Evolutionary conservation across 139 green algal genomes (phyloP).

Genomic region (Chlamydomonas sphaeroides): DNA sequence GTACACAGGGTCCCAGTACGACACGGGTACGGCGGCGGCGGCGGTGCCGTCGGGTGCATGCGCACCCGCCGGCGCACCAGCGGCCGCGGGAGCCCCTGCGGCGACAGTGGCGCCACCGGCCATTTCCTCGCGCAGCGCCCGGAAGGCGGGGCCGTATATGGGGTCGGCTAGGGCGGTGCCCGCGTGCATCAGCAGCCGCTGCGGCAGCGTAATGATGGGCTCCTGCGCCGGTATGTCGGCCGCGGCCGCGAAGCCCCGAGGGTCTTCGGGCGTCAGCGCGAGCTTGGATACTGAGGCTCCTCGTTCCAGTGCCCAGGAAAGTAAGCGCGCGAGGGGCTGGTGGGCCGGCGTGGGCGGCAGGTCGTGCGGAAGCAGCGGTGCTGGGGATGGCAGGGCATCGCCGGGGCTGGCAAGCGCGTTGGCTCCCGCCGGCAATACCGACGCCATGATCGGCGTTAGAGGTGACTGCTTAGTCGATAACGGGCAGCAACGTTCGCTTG

Average conservation of each 20-base stretch:
- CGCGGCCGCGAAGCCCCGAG: not conserved
- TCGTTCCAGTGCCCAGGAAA: conserved; percentile 1
- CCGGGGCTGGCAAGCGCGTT: no score
- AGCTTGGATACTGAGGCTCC: not conserved
- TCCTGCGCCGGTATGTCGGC: not conserved
- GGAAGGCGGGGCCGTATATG: conserved; percentile 32
- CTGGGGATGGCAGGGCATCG: no score
- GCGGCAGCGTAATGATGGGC: conserved; percentile 38
- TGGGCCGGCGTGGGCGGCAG: conserved; percentile 9
- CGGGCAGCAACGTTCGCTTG: no score
- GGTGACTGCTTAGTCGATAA: no score
- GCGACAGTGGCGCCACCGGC: not conserved
- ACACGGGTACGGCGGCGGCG: not conserved
- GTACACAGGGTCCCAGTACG: not conserved
- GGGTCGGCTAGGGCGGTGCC: conserved; percentile 21
- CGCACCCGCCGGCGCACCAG: no score
- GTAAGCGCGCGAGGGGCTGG: conserved; percentile 1
- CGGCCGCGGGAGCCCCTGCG: no score
- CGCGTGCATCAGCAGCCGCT: conserved; percentile 41
- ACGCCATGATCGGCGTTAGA: no score
- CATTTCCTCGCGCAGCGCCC: conserved; percentile 17
- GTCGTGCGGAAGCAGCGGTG: not conserved
- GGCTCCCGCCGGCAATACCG: no score
- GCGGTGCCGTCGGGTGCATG: no score
- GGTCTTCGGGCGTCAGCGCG: not conserved